Base-by-base conservation (phyloP, 2,329 filamentous ascomycete genomes). In the Chaetomiaceae sp. region DNA sequence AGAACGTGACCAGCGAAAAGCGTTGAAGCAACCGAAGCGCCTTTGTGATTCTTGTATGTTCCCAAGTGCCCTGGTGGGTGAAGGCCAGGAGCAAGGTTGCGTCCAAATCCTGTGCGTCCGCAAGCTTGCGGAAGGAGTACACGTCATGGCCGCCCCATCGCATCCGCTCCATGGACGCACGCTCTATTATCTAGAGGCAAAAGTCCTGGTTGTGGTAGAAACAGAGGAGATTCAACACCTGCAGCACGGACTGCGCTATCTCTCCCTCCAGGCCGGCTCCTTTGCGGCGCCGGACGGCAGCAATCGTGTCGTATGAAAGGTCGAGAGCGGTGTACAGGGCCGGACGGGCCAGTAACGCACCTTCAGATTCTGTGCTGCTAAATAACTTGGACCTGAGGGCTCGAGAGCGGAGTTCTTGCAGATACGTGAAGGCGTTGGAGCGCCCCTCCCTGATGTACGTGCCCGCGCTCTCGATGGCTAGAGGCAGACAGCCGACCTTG, bases 401-500 rank as follows among this genome's bases (percentile, higher is more conserved):
- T 4, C 14, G 32, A 8, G 30, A 24, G 9, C 32, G 44, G 38
- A 41, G 41, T 29, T 18, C 37, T 24, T 32, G 22, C 3, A 46
- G 24, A 8, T 41, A 46, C 14, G 20, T 37, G 24, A 36, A 14
- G 3, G 44, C 17, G 7, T 42, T 17, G 26, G 47, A 56, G 0
- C 41, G 37, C 34, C 12, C 20, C 33, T 9, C 44, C 3, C 7
- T 59, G 32, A 45, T 51, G 51, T 3, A 55, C 30, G 3, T 54
- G 51, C 1, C 45, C 0, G 58, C 58, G 20, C 56, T 56, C 5
- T 59, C 60, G 33, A 65, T 51, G 4, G 62, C 60, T 1, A 65
- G 45, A 0, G 62, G 60, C 0, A 65, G 45, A 14, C 42, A 55
- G 0, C 58, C 62, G 1, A 63, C 49, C 0, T 50, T 51, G 1